A percentile compares a stretch with the other conserved stretches of the same genome.
These are phyloP conservation scores for Yamadazyma songkhlaensis DNA, from an alignment of 1,139 yeast species.

Conservation along the genomic window DNA sequence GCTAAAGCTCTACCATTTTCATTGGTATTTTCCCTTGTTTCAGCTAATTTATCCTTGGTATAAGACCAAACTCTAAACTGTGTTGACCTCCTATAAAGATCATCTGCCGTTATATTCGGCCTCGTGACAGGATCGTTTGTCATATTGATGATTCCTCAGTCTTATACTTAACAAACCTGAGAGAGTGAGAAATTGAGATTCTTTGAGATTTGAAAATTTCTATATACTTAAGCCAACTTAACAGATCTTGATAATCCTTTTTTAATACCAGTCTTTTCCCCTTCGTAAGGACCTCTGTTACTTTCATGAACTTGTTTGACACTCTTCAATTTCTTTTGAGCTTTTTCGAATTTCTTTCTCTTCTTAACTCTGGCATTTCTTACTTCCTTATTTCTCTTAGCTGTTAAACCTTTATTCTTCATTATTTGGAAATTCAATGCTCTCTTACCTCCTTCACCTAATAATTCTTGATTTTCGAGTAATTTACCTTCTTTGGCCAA, in stretches of 20 bases:
- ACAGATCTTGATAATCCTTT: conserved; percentile 86
- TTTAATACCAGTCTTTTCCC: conserved; percentile 97
- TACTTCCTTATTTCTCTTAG: conserved; percentile 88
- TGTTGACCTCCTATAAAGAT: conserved; percentile 79
- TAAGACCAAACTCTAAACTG: conserved; percentile 88
- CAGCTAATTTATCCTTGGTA: conserved; percentile 52
- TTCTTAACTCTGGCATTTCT: conserved; percentile 96
- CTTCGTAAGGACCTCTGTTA: conserved; percentile 81
- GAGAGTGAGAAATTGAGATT: neutral
- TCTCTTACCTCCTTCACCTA: conserved; percentile 84
- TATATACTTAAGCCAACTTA: conserved; percentile 48
- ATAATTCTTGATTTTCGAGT: conserved; percentile 62
- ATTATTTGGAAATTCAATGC: conserved; percentile 91
- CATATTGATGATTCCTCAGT: neutral
- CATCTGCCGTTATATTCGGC: conserved; percentile 55
- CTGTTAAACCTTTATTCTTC: conserved; percentile 93
- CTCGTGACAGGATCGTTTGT: conserved; percentile 2
- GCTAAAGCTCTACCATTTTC: conserved; percentile 48
- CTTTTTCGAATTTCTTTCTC: conserved; percentile 94
- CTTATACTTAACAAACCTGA: too few relatives aligned
- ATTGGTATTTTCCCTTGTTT: conserved; percentile 48
- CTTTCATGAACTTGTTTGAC: conserved; percentile 80
- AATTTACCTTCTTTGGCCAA: conserved; percentile 88
- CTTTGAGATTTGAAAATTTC: neutral
- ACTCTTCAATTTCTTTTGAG: conserved; percentile 90